phyloP scores from a whole-genome alignment of 768 basidiomycete species.

The Rhodosporidiobolus sp. region DNA sequence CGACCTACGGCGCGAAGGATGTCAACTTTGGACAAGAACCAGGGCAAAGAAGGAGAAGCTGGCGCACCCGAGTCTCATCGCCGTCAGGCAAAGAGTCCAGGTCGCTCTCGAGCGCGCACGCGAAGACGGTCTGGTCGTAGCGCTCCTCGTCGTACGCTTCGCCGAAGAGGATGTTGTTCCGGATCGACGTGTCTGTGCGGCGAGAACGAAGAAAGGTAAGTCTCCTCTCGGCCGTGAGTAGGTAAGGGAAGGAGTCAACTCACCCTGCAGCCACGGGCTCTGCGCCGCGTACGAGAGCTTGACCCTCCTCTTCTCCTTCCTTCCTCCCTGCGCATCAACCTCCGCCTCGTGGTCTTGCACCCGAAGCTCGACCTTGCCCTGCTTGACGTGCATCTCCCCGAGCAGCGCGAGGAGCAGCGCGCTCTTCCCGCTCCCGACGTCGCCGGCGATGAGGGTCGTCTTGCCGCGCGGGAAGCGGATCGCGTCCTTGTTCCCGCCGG shows the following conservation, averaged over 20 bases:
- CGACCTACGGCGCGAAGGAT: no score
- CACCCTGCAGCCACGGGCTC: conserved; percentile 59
- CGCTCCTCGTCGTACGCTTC: conserved; percentile 61
- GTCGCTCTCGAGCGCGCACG: conserved; percentile 69
- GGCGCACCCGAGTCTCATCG: conserved; percentile 59
- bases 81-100: conserved; percentile 63
- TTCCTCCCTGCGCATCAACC: not conserved
- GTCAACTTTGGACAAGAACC: no score
- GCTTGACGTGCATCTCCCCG: conserved; percentile 42
- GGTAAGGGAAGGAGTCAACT: not conserved
- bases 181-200: conserved; percentile 55
- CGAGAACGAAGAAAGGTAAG: not conserved
- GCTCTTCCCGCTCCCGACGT: conserved; percentile 34
- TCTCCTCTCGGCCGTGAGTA: not conserved
- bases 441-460: conserved; percentile 53
- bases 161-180: conserved; percentile 69
- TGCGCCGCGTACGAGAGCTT: conserved; percentile 64
- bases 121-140: conserved; percentile 67
- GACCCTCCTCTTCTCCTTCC: not conserved
- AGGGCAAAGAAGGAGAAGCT: conserved; percentile 6
- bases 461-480: conserved; percentile 61
- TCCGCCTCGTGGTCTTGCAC: not conserved
- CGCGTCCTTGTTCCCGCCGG: conserved; percentile 55
- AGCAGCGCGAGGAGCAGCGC: conserved; percentile 38
- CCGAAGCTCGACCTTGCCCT: conserved; percentile 18